Evolutionary conservation across 345 rosid species (phyloP).

Genomic region (Trapa bicornis): DNA sequence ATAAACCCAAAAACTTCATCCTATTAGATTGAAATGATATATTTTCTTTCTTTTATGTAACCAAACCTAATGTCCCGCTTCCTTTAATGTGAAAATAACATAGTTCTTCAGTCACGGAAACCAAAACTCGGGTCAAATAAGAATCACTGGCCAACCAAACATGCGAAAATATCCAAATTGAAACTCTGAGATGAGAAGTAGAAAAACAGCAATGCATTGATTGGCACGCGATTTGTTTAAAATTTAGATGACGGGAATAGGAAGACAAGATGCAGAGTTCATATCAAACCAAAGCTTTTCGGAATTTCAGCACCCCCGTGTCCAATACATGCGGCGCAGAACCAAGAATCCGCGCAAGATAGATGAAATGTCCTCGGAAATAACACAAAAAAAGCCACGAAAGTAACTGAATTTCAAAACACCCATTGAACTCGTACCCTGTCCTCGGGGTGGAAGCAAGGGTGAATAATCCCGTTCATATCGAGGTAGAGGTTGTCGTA

Average conservation of each 20-base stretch:
- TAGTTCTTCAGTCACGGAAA: no score
- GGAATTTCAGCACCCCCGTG: not conserved
- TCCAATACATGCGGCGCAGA: not conserved
- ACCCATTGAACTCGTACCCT: conserved; percentile 26
- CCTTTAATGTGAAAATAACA: no score
- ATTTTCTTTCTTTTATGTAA: no score
- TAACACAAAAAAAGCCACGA: no score
- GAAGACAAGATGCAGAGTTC: not conserved
- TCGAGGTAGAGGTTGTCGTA: conserved; percentile 92
- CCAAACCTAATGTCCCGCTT: no score
- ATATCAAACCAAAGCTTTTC: not conserved
- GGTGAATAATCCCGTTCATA: conserved; percentile 97
- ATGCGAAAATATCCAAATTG: no score
- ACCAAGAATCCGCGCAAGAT: not conserved
- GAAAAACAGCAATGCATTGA: not conserved
- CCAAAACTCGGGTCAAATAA: no score
- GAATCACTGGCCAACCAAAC: no score
- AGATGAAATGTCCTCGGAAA: not conserved
- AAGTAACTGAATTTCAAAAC: not conserved
- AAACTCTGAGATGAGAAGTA: not conserved
- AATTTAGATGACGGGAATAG: not conserved
- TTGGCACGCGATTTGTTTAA: not conserved
- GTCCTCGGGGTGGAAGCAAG: conserved; percentile 96
- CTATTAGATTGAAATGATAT: no score
- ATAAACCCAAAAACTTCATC: no score